Conservation (phyloP, 352 stramenopile species). For the Phytophthora parvispora region DNA sequence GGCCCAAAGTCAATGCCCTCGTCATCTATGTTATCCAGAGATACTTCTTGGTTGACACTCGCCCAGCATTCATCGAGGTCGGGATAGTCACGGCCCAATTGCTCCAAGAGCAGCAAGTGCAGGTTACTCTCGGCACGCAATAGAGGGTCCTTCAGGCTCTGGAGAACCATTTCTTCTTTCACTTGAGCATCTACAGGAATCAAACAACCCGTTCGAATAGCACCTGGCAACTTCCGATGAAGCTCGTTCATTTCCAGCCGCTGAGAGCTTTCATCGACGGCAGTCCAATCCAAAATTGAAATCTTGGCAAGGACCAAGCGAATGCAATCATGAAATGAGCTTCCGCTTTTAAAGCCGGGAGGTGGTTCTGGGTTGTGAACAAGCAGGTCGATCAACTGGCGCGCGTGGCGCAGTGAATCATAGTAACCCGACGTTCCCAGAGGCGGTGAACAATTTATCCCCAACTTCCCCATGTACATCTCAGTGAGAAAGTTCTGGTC, state of each 20-base stretch:
- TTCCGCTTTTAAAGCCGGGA: conserved; percentile 51
- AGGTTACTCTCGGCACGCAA: conserved; percentile 2
- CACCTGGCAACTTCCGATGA: conserved; percentile 32
- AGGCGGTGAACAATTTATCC: conserved; percentile 78
- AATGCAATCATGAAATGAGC: conserved; percentile 75
- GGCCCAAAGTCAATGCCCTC: conserved; percentile 42
- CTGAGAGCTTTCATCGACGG: conserved; percentile 62
- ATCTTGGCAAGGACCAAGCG: conserved; percentile 80
- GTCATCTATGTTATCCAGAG: conserved; percentile 28
- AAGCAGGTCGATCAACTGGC: conserved; percentile 42
- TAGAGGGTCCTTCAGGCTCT: conserved; percentile 25
- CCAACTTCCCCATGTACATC: conserved; percentile 68
- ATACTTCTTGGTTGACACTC: conserved; percentile 17
- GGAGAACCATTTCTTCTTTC: conserved; percentile 16
- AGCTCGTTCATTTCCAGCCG: conserved; percentile 43
- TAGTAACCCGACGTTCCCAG: conserved; percentile 78
- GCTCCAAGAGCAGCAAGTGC: conserved; percentile 16
- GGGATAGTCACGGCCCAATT: conserved; percentile 28
- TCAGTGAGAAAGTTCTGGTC: conserved; percentile 72
- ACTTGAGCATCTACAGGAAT: conserved; percentile 29
- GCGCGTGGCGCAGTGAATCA: conserved; percentile 55
- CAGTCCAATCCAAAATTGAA: conserved; percentile 82
- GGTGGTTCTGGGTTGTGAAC: conserved; percentile 29
- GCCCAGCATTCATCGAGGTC: conserved; percentile 27
- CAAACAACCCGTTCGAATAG: conserved; percentile 33